Evolutionary conservation across 805 yeast genomes (phyloP).

Genomic region (Metschnikowia matae): DNA sequence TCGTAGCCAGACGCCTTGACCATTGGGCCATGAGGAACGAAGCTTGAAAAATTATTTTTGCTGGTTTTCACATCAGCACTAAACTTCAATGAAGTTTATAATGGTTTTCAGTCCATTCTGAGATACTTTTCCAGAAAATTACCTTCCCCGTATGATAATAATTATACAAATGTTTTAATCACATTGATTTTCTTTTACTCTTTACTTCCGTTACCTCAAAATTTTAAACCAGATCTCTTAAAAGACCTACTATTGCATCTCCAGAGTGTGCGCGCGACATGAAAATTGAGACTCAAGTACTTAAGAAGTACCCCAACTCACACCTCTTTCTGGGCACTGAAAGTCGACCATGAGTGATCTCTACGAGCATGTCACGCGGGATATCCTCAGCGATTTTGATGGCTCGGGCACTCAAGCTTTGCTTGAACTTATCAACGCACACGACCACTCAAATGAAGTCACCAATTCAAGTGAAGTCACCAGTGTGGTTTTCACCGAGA

Average conservation of each 20-base stretch:
- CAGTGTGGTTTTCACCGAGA: slow-evolving; percentile 32
- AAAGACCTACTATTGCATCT: neutral
- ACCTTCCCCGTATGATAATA: too few species aligned
- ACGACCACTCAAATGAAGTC: slow-evolving; percentile 14
- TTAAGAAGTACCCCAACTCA: neutral
- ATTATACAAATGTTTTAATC: too few species aligned
- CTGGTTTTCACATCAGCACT: too few species aligned
- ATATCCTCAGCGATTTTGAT: slow-evolving; percentile 28
- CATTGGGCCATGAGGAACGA: slow-evolving; percentile 73
- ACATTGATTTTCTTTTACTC: too few species aligned
- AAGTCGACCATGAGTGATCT: neutral
- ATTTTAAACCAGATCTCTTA: too few species aligned
- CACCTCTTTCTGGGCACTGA: neutral
- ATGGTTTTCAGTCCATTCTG: too few species aligned
- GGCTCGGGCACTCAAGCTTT: slow-evolving; percentile 31
- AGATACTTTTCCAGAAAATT: too few species aligned
- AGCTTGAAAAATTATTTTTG: slow-evolving; percentile 20
- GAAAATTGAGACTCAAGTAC: neutral
- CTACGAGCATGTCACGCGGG: slow-evolving; percentile 25
- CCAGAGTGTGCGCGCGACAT: neutral
- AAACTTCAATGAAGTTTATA: rapidly evolving
- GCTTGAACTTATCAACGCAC: slow-evolving; percentile 27
- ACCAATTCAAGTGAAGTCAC: slow-evolving; percentile 13
- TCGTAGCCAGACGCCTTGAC: slow-evolving; percentile 76
- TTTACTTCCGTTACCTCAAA: neutral